Percentiles rank a stretch among this genome's conserved stretches.
Evolutionary conservation across 495 filamentous ascomycete genomes (phyloP).

Genomic region (Trichoderma gamsii): DNA sequence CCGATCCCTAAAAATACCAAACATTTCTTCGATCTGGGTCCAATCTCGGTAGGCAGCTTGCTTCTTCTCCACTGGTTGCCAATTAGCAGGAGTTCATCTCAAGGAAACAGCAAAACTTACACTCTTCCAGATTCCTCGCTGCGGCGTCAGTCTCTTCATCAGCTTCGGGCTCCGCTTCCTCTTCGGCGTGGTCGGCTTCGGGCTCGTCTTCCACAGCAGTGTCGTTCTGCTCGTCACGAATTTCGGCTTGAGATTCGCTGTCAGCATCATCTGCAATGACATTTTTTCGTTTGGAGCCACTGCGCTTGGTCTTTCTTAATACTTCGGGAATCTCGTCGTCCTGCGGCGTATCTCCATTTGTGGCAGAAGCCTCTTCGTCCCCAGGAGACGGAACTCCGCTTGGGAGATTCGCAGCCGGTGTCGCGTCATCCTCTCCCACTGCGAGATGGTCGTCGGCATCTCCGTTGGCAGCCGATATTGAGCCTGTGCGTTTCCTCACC

Average conservation of each 20-base stretch:
- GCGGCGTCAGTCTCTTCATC: slow-evolving; percentile 50
- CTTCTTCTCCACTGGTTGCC: slow-evolving; percentile 62
- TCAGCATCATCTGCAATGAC: slow-evolving; percentile 31
- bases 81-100: slow-evolving; percentile 34
- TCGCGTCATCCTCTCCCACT: slow-evolving; percentile 28
- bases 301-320: slow-evolving; percentile 35
- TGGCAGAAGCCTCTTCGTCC: slow-evolving; percentile 29
- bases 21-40: slow-evolving; percentile 71
- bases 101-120: slow-evolving; percentile 45
- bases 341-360: slow-evolving; percentile 22
- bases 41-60: slow-evolving; percentile 76
- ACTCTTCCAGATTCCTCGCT: slow-evolving; percentile 65
- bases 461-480: slow-evolving; percentile 30
- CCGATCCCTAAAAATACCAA: slow-evolving; percentile 80
- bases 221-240: slow-evolving; percentile 29
- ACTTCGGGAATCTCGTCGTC: slow-evolving; percentile 29
- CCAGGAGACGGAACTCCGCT: slow-evolving; percentile 38
- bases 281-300: slow-evolving; percentile 31
- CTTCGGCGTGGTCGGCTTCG: slow-evolving; percentile 36
- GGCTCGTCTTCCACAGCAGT: slow-evolving; percentile 29
- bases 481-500: slow-evolving; percentile 52
- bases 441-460: slow-evolving; percentile 24
- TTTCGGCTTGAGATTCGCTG: slow-evolving; percentile 25
- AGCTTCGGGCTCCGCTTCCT: slow-evolving; percentile 41
- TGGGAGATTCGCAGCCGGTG: slow-evolving; percentile 34